phyloP scores from a whole-genome alignment of 2,329 filamentous ascomycete species.

The Verruconis gallopava region DNA sequence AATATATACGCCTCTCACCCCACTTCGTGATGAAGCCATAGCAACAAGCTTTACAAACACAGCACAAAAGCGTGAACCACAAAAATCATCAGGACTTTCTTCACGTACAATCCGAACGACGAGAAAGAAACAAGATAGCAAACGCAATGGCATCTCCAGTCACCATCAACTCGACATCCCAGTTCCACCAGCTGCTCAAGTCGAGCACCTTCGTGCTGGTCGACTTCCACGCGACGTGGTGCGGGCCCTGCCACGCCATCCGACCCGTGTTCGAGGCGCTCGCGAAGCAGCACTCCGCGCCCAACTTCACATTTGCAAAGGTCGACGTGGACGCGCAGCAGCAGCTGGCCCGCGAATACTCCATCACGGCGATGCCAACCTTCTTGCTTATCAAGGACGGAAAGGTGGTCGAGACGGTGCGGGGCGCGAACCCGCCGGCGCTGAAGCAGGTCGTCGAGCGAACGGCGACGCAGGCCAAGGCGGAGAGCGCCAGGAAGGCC shows the following conservation, averaged over 20 bases:
- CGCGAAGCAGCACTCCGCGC: slow-evolving; percentile 54
- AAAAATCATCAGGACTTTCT: no score
- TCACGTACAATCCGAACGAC: no score
- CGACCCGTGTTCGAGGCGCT: slow-evolving; percentile 72
- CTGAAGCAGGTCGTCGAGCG: slow-evolving; percentile 55
- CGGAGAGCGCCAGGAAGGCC: neutral
- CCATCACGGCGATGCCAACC: slow-evolving; percentile 68
- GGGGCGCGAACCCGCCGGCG: slow-evolving; percentile 55
- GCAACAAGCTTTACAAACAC: no score
- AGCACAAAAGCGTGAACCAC: no score
- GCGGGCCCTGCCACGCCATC: slow-evolving; percentile 69
- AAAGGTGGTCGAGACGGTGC: slow-evolving; percentile 52
- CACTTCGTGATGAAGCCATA: no score
- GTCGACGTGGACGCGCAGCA: slow-evolving; percentile 69
- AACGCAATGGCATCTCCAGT: neutral
- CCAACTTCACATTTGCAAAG: slow-evolving; percentile 74
- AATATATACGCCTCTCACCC: no score
- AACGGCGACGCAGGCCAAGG: slow-evolving; percentile 51
- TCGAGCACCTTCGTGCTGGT: slow-evolving; percentile 69
- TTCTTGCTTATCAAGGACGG: slow-evolving; percentile 70
- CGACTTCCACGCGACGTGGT: slow-evolving; percentile 88
- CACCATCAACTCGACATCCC: slow-evolving; percentile 10
- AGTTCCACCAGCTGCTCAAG: slow-evolving; percentile 46
- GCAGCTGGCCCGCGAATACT: slow-evolving; percentile 60
- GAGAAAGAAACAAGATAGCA: no score